phyloP scores from a whole-genome alignment of 225 moss, liverwort and hornwort species.

The Pseudoscleropodium purum region DNA sequence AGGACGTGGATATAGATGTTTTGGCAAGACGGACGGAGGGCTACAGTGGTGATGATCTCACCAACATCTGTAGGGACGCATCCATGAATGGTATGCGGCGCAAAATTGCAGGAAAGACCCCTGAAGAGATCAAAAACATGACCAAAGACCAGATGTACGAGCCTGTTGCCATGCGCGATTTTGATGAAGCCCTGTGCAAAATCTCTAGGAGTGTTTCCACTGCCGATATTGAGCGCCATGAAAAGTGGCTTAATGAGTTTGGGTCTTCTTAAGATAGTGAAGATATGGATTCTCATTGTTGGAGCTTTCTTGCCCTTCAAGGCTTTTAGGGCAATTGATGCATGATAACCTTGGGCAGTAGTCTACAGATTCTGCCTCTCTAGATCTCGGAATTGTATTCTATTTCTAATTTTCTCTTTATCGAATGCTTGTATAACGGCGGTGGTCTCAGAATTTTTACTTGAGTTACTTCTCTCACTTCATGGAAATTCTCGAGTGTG shows the following conservation, averaged over 20 bases:
- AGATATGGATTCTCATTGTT: not conserved
- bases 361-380: not conserved
- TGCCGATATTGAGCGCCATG: slow-evolving; percentile 90
- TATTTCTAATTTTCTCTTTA: not conserved
- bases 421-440: not conserved
- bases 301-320: not conserved
- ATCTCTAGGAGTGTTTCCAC: slow-evolving; percentile 94
- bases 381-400: not conserved
- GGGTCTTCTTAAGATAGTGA: slow-evolving; percentile 54
- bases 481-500: not conserved
- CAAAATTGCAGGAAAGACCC: slow-evolving; percentile 95
- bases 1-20: slow-evolving; percentile 83
- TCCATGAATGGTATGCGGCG: slow-evolving; percentile 99
- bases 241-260: slow-evolving; percentile 98
- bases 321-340: not conserved
- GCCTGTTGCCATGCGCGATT: slow-evolving; percentile 95
- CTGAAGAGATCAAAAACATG: slow-evolving; percentile 98
- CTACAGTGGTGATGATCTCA: slow-evolving; percentile 97
- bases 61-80: slow-evolving; percentile 97
- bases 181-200: slow-evolving; percentile 85
- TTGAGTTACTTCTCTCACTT: not conserved
- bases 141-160: slow-evolving; percentile 99
- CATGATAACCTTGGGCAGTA: not conserved
- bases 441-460: not conserved
- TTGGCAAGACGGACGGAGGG: slow-evolving; percentile 92